phyloP scores from a whole-genome alignment of 2,329 filamentous ascomycete species.

The Botrytis paeoniae region DNA sequence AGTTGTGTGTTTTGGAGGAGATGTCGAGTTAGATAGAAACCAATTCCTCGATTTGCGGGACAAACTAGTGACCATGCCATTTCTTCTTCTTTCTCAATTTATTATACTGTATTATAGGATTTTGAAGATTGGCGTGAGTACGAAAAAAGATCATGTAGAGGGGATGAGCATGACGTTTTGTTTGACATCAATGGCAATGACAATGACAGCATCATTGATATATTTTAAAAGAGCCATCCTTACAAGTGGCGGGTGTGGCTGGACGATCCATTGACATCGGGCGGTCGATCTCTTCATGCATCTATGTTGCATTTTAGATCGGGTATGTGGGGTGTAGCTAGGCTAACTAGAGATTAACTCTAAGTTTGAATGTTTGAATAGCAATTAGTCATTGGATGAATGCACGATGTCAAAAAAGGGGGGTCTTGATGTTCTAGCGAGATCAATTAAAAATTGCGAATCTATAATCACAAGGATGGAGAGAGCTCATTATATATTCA shows the following conservation, averaged over 20 bases:
- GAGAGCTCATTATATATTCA: constrained; percentile 14
- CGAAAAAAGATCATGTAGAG: background rate
- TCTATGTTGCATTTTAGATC: background rate
- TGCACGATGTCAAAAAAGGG: background rate
- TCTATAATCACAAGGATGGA: constrained; percentile 12
- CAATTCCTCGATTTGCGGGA: constrained; percentile 62
- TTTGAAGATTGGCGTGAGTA: background rate
- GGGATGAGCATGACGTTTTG: background rate
- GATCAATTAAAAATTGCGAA: background rate
- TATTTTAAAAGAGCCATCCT: background rate
- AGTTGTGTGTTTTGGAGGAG: constrained; percentile 55
- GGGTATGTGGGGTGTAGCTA: background rate
- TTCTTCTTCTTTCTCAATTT: background rate
- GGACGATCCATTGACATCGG: constrained; percentile 6
- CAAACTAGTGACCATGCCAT: constrained; percentile 46
- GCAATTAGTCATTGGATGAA: background rate
- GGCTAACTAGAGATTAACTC: background rate
- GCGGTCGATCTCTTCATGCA: background rate
- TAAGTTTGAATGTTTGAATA: background rate
- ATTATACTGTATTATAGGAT: background rate
- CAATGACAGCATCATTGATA: constrained; percentile 19
- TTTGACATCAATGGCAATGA: constrained; percentile 8
- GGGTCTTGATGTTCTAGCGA: background rate
- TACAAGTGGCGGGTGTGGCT: constrained; percentile 18
- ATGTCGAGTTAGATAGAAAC: constrained; percentile 57